phyloP scores from a whole-genome alignment of 225 moss, liverwort and hornwort genomes.

The Climacium dendroides region DNA sequence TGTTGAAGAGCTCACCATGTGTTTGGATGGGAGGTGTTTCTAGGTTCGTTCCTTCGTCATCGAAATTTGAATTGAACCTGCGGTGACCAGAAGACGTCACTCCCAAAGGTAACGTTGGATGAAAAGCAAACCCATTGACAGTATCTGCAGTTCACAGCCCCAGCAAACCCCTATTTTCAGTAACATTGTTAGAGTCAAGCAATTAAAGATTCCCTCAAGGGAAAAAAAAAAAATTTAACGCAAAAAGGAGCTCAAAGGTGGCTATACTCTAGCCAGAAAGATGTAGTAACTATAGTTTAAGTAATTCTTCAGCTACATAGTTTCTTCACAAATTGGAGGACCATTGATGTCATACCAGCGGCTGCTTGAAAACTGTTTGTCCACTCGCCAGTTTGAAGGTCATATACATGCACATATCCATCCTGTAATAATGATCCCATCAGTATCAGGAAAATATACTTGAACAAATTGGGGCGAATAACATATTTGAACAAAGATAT shows the following conservation, averaged over 20 bases:
- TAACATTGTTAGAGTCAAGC: background rate
- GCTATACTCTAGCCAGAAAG: background rate
- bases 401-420: conserved; percentile 83
- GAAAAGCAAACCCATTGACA: conserved; percentile 87
- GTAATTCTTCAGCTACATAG: background rate
- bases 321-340: background rate
- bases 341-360: conserved; percentile 29
- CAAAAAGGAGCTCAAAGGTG: background rate
- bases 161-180: background rate
- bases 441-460: background rate
- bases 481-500: background rate
- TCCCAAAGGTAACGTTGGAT: conserved; percentile 77
- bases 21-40: background rate
- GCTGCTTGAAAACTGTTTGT: conserved; percentile 84
- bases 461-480: background rate
- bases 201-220: background rate
- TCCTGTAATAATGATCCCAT: conserved; percentile 30
- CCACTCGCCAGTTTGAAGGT: conserved; percentile 82
- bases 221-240: background rate
- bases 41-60: conserved; percentile 30
- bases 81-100: conserved; percentile 95
- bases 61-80: conserved; percentile 39
- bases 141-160: conserved; percentile 52
- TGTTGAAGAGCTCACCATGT: conserved; percentile 2
- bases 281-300: background rate